These are phyloP conservation scores for Citrus maxima DNA, from an alignment of 345 rosid species.

Conservation along the genomic window DNA sequence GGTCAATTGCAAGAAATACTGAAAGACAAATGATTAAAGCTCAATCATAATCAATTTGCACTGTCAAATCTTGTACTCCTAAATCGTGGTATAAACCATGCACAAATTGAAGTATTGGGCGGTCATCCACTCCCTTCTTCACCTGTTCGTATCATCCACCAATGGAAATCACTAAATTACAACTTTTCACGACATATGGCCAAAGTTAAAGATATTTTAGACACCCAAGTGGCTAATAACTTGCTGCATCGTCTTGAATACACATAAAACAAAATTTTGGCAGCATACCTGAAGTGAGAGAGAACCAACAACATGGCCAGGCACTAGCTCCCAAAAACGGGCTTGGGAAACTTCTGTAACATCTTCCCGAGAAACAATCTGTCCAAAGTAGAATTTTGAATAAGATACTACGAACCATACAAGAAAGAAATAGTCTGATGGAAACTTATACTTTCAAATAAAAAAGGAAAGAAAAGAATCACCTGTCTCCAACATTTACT, in stretches of 20 bases:
- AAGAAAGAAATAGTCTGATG: too few species aligned
- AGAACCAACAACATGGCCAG: conserved; percentile 88
- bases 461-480: conserved; percentile 3
- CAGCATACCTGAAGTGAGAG: conserved; percentile 62
- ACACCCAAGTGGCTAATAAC: neutral
- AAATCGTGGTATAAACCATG: conserved; percentile 77
- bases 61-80: conserved; percentile 82
- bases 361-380: conserved; percentile 77
- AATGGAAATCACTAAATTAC: conserved; percentile 8
- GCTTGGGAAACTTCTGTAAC: conserved; percentile 72
- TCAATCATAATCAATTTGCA: conserved; percentile 57
- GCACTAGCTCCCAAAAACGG: conserved; percentile 94
- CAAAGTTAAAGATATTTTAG: neutral
- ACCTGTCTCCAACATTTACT: conserved; percentile 96
- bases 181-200: neutral
- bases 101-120: conserved; percentile 45
- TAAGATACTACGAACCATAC: neutral
- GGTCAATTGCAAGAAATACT: neutral
- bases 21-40: neutral
- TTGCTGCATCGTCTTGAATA: neutral
- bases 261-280: neutral
- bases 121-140: conserved; percentile 64
- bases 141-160: conserved; percentile 35
- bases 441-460: neutral
- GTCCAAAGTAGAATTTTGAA: conserved; percentile 6